These are phyloP conservation scores for Iris macrosiphon DNA, from an alignment of 106 monocot species.

Conservation along the genomic window DNA sequence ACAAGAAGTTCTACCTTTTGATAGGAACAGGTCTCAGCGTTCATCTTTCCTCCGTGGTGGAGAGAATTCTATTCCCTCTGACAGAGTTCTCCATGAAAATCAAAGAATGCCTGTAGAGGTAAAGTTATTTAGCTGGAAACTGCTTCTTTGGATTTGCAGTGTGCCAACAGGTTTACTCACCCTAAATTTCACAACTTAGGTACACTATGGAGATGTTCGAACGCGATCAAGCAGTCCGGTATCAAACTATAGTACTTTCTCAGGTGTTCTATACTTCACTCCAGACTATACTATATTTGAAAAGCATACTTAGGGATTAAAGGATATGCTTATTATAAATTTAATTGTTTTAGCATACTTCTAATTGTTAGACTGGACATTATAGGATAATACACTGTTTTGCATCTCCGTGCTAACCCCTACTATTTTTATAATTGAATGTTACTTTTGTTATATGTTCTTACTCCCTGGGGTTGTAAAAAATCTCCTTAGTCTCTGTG, in stretches of 20 bases:
- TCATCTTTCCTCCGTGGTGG: conserved; percentile 41
- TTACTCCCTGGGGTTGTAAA: too few species aligned
- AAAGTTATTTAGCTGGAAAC: conserved; percentile 2
- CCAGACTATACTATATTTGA: too few species aligned
- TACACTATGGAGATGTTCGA: conserved; percentile 39
- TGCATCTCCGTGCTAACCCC: too few species aligned
- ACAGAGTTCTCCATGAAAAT: conserved; percentile 45
- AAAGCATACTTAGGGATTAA: neutral
- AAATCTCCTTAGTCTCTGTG: too few species aligned
- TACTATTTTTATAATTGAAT: too few species aligned
- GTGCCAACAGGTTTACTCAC: neutral
- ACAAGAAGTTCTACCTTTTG: conserved; percentile 39
- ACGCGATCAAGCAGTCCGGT: conserved; percentile 28
- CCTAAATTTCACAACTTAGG: conserved; percentile 25
- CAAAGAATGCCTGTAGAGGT: conserved; percentile 63
- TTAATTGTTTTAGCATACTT: neutral
- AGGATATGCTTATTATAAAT: too few species aligned
- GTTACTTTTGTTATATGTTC: too few species aligned
- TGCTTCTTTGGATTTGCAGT: conserved; percentile 1
- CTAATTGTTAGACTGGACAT: too few species aligned
- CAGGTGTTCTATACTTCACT: conserved; percentile 34
- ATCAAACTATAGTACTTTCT: conserved; percentile 33
- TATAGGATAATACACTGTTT: too few species aligned
- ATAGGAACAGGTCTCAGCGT: conserved; percentile 41
- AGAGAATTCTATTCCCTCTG: conserved; percentile 40